These are phyloP conservation scores for Sporodiniella umbellata DNA, from an alignment of 371 early-diverging fungal genomes.

Conservation along the genomic window DNA sequence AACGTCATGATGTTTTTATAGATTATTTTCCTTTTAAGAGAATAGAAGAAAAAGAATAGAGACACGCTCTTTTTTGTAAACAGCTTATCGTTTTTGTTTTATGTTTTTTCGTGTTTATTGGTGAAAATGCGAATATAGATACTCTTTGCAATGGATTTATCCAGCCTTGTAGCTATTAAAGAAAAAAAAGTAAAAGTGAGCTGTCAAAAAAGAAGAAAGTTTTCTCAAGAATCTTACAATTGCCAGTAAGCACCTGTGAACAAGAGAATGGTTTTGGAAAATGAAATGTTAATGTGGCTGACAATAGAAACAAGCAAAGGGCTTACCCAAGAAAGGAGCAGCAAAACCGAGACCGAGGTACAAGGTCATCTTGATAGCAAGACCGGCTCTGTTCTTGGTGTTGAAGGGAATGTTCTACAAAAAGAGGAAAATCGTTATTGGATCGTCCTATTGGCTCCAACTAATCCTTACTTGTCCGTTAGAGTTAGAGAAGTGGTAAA, in stretches of 20 bases:
- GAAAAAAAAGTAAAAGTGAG: no score
- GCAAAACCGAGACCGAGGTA: constrained; percentile 54
- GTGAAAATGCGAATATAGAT: background rate
- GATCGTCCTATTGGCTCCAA: background rate
- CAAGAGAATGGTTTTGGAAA: background rate
- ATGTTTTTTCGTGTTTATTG: background rate
- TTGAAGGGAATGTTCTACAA: constrained; percentile 60
- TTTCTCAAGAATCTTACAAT: constrained; percentile 33
- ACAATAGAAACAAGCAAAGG: no score
- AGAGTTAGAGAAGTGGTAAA: constrained; percentile 49
- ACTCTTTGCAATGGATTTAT: constrained; percentile 15
- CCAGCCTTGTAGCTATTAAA: constrained; percentile 40
- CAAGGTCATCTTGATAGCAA: constrained; percentile 51
- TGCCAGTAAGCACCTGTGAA: constrained; percentile 38
- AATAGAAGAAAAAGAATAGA: no score
- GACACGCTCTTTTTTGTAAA: no score
- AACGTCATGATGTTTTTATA: background rate
- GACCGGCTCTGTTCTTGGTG: constrained; percentile 58
- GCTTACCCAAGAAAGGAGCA: constrained; percentile 56
- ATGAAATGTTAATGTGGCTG: no score
- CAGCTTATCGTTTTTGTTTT: no score
- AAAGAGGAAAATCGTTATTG: background rate
- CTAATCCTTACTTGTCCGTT: constrained; percentile 33
- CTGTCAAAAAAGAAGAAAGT: no score
- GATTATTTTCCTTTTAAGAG: background rate